A percentile compares a stretch with the other conserved stretches of the same genome.
These are phyloP conservation scores for sunflower (Helianthus annuus) DNA, from an alignment of 129 eudicot species.

Conservation along the genomic window DNA sequence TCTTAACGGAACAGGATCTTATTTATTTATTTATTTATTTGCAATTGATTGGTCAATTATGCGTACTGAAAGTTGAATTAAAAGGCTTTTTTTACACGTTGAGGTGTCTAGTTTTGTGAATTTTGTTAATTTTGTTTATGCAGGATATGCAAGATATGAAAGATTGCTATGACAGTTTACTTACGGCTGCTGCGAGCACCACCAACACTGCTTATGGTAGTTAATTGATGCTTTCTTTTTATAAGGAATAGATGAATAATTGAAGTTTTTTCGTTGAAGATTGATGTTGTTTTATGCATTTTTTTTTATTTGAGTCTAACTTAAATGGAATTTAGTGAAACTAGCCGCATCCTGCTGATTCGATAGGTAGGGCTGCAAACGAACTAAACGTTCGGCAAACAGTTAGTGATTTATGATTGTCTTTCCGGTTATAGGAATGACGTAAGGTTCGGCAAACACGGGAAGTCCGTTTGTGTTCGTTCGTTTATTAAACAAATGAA, in stretches of 20 bases:
- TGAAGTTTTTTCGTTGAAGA: background rate
- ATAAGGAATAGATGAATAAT: background rate
- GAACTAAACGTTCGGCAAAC: too few relatives aligned
- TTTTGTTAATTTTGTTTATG: constrained; percentile 13
- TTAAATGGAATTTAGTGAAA: background rate
- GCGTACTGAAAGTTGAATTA: background rate
- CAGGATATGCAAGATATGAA: constrained; percentile 90
- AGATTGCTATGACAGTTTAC: constrained; percentile 86
- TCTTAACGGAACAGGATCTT: background rate
- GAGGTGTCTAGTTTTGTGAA: constrained; percentile 1
- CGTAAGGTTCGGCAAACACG: too few relatives aligned
- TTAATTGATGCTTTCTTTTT: background rate
- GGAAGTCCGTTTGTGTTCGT: too few relatives aligned
- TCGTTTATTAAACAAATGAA: too few relatives aligned
- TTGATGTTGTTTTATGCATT: constrained; percentile 3
- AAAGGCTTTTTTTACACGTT: background rate
- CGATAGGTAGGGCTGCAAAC: background rate
- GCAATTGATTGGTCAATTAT: background rate
- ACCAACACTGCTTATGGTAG: constrained; percentile 83
- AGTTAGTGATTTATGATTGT: too few relatives aligned
- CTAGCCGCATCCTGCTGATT: background rate
- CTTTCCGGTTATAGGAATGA: too few relatives aligned
- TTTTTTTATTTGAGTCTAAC: background rate
- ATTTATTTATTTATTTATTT: background rate
- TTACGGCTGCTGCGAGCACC: constrained; percentile 86